phyloP scores from a whole-genome alignment of 495 filamentous ascomycete species.

The Melanomma pulvis-pyrius region DNA sequence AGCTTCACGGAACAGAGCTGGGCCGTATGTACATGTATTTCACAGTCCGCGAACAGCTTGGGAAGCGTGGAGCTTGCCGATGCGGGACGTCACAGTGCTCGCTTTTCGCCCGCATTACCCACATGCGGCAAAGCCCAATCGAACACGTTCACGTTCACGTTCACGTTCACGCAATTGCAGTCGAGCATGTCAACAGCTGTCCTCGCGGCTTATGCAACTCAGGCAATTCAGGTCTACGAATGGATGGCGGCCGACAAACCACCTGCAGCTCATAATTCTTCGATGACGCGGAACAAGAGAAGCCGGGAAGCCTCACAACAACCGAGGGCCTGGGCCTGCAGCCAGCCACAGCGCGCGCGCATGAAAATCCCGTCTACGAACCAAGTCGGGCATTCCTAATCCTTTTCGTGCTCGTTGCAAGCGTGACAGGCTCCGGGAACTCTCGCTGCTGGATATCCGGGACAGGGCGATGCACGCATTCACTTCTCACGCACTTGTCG shows the following conservation, averaged over 20 bases:
- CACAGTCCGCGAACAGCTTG: conserved; percentile 16
- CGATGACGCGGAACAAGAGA: background rate
- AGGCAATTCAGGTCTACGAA: too few species aligned
- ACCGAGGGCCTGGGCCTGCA: background rate
- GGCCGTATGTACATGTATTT: background rate
- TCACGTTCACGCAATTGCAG: too few species aligned
- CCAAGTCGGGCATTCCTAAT: background rate
- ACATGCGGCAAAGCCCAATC: background rate
- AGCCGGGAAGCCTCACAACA: background rate
- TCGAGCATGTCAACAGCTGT: too few species aligned
- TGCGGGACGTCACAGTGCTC: background rate
- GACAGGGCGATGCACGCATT: background rate
- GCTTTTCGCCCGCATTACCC: background rate
- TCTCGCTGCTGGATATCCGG: background rate
- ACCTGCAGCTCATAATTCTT: background rate
- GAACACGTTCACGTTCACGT: too few species aligned
- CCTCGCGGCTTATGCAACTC: too few species aligned
- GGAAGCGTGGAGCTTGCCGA: background rate
- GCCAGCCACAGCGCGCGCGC: background rate
- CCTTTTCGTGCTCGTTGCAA: conserved; percentile 2
- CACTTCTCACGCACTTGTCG: too few species aligned
- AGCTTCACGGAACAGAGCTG: conserved; percentile 4
- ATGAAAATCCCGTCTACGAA: background rate
- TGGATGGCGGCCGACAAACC: too few species aligned
- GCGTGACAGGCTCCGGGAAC: background rate